A percentile compares a stretch with the other conserved stretches of the same genome.
Evolutionary conservation across 2,329 filamentous ascomycete species (phyloP).

Genomic region (Didymella sp.): DNA sequence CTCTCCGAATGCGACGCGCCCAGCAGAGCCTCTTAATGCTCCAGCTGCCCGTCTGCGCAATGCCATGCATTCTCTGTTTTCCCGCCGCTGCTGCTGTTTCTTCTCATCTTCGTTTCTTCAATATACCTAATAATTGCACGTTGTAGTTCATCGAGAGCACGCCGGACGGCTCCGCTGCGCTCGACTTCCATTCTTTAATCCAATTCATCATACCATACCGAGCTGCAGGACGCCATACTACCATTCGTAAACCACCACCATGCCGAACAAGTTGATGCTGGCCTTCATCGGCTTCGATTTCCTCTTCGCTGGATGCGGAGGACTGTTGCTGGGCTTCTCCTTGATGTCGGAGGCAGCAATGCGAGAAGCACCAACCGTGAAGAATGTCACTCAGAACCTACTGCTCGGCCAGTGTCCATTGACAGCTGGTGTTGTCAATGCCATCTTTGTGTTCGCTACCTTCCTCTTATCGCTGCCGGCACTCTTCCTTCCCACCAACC

Average conservation of each 20-base stretch:
- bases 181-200: conserved; percentile 44
- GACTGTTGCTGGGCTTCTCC: conserved; percentile 61
- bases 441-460: conserved; percentile 72
- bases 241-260: conserved; percentile 42
- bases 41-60: conserved; percentile 30
- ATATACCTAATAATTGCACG: conserved; percentile 41
- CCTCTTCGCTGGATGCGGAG: conserved; percentile 60
- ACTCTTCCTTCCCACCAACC: conserved; percentile 69
- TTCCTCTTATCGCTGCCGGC: conserved; percentile 74
- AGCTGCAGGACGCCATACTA: conserved; percentile 24
- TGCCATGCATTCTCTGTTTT: conserved; percentile 37
- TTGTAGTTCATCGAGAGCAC: conserved; percentile 44
- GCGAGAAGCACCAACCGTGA: conserved; percentile 52
- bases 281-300: conserved; percentile 60
- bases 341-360: conserved; percentile 57
- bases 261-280: conserved; percentile 61
- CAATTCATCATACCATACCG: conserved; percentile 5
- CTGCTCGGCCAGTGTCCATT: conserved; percentile 61
- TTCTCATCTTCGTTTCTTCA: conserved; percentile 39
- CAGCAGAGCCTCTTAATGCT: conserved; percentile 46
- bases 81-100: conserved; percentile 33
- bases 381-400: conserved; percentile 60
- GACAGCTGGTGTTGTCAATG: conserved; percentile 74
- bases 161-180: conserved; percentile 48
- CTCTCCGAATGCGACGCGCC: conserved; percentile 43